These are phyloP conservation scores for Pseudonitzschia pungens DNA, from an alignment of 108 stramenopile species.

Conservation along the genomic window DNA sequence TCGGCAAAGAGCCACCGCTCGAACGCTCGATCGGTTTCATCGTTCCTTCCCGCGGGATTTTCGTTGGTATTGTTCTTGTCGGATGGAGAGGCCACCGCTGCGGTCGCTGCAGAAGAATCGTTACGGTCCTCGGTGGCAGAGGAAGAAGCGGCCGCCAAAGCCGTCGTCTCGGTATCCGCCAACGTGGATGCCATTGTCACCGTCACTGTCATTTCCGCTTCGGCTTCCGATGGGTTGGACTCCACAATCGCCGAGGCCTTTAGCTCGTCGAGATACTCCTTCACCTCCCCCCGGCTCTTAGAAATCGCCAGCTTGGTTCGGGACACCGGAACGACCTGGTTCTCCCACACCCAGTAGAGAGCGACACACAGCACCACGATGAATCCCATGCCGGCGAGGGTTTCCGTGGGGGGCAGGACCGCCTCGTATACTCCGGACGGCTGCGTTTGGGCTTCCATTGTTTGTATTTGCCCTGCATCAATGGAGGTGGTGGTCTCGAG, in stretches of 20 bases:
- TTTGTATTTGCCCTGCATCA: no score
- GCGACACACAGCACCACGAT: constrained; percentile 56
- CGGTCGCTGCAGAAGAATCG: no score
- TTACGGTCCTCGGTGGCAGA: neutral
- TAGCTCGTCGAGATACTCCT: constrained; percentile 75
- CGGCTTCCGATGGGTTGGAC: neutral
- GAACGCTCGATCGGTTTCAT: no score
- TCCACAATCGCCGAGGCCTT: constrained; percentile 1
- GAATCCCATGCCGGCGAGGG: constrained; percentile 57
- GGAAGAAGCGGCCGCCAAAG: neutral
- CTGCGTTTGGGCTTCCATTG: neutral
- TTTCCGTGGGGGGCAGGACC: constrained; percentile 47
- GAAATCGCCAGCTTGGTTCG: constrained; percentile 75
- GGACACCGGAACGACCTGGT: constrained; percentile 71
- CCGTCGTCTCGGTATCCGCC: no score
- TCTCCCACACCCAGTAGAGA: constrained; percentile 59
- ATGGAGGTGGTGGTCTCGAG: no score
- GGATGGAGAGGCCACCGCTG: neutral
- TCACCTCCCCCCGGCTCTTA: constrained; percentile 65
- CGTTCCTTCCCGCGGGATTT: no score
- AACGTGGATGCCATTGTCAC: constrained; percentile 7
- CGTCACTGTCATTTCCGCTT: constrained; percentile 12
- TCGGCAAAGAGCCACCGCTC: constrained; percentile 84
- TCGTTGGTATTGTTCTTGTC: neutral
- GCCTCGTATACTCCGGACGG: constrained; percentile 46